Conservation (phyloP, 768 basidiomycete genomes). For the Phlebiopsis gigantea region DNA sequence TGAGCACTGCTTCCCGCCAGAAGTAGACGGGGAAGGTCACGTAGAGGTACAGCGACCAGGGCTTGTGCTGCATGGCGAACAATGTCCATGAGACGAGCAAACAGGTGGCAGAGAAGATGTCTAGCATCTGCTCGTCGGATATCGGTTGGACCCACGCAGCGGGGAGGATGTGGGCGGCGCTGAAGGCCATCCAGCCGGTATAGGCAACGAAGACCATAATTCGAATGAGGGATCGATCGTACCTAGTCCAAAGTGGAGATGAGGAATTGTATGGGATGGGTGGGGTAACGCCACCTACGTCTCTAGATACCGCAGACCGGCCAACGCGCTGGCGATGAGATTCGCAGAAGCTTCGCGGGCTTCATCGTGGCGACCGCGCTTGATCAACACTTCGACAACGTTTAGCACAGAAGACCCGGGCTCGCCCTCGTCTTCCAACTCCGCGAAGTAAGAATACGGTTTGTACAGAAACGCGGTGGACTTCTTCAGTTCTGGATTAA, state of each 20-base stretch:
- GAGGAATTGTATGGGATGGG: background rate
- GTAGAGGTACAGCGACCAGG: conserved; percentile 74
- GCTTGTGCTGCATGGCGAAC: conserved; percentile 61
- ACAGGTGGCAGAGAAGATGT: conserved; percentile 24
- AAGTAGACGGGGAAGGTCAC: conserved; percentile 73
- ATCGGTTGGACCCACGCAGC: conserved; percentile 24
- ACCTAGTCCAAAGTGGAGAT: conserved; percentile 32
- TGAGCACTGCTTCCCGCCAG: conserved; percentile 49
- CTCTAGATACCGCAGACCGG: conserved; percentile 73
- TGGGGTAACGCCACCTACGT: conserved; percentile 34
- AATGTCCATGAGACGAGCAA: conserved; percentile 36
- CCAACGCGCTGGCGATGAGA: conserved; percentile 48
- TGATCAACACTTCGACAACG: conserved; percentile 43
- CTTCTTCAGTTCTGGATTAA: conserved; percentile 51
- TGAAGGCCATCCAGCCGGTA: conserved; percentile 71
- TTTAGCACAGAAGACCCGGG: conserved; percentile 32
- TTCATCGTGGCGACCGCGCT: conserved; percentile 36
- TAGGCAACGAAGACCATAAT: conserved; percentile 69
- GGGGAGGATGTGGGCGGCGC: conserved; percentile 52
- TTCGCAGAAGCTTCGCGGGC: conserved; percentile 44
- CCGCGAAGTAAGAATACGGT: conserved; percentile 49
- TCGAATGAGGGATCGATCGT: conserved; percentile 71
- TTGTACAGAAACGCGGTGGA: conserved; percentile 54
- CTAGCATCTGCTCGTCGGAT: conserved; percentile 17
- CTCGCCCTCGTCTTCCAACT: conserved; percentile 21